Base-by-base conservation (phyloP, 306 rosid species). In the Ochetophila trinervis region DNA sequence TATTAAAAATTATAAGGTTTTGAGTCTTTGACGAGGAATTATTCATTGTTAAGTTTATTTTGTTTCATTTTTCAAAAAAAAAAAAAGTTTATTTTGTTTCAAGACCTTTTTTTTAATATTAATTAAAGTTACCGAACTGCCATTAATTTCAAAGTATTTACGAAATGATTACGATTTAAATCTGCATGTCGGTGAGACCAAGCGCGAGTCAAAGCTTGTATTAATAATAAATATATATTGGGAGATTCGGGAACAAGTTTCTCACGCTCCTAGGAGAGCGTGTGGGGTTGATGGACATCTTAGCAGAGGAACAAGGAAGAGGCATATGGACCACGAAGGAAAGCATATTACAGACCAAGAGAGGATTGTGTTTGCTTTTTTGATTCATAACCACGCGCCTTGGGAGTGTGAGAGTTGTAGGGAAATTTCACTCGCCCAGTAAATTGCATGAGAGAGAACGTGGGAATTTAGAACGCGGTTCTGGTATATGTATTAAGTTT, bases 171-270 rank as follows among this genome's bases (percentile, higher is more conserved):
- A 45, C 18, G 11, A 40, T 72, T 42, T 75, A 80, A 75, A 72
- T 54, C 58, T 67, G 48, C 54, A 73, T 52, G 84, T 76, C 83
- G 83, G 86, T 85, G 84, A 62, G 56, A 63, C 42, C 11, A 42
- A 8, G 7, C 14, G 5, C 2, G 49, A 68, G 18, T 57, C 47
- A 44, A 57, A 68, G 8, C 45, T 10, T n/a, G 2, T 40, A 32
- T n/a, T n/a, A 20, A 0, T 14, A 50, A 49, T 3, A 16, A 47
- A 0, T 37, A 55, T 35, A 15, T 60, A 61, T 19, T 22, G 18
- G 3, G 2, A 18, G 9, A 8, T 4, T 0, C 27, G 49, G 19
- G 49, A 21, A 15, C 21, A 21, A 61, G 6, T 8, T 8, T 3
- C 17, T 4, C 10, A 62, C 69, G 57, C 63, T 62, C 57, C 49